These are phyloP conservation scores for Hyaloraphidium curvatum DNA, from an alignment of 192 early-diverging fungal genomes.

Conservation along the genomic window DNA sequence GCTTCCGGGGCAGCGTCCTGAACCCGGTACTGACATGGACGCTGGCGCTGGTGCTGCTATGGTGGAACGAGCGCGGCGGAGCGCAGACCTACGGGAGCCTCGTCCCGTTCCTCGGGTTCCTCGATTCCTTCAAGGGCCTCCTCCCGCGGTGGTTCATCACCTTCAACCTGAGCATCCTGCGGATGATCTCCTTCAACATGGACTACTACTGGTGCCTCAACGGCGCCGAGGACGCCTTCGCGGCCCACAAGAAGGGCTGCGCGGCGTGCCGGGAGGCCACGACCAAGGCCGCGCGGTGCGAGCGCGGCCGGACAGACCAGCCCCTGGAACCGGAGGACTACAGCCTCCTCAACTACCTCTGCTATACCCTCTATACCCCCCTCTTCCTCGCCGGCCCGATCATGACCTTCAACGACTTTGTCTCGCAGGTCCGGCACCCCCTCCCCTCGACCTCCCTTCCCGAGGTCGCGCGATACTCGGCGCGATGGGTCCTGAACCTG, in stretches of 20 bases:
- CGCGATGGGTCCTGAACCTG: conserved; percentile 38
- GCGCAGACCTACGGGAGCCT: conserved; percentile 50
- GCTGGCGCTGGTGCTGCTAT: conserved; percentile 60
- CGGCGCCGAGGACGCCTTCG: too few relatives aligned
- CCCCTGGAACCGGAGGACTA: conserved; percentile 32
- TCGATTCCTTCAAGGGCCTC: too few relatives aligned
- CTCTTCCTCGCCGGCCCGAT: conserved; percentile 90
- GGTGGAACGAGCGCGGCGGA: conserved; percentile 50
- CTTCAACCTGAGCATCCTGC: conserved; percentile 77
- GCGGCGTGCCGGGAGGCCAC: too few relatives aligned
- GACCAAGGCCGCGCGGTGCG: too few relatives aligned
- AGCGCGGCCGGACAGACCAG: neutral
- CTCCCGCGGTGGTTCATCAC: conserved; percentile 66
- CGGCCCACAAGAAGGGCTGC: too few relatives aligned
- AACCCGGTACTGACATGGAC: conserved; percentile 59
- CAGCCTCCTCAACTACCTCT: conserved; percentile 53
- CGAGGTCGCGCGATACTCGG: conserved; percentile 29
- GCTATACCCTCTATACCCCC: conserved; percentile 73
- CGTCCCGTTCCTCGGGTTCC: conserved; percentile 28
- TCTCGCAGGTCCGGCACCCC: conserved; percentile 38
- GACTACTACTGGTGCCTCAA: conserved; percentile 93
- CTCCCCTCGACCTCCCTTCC: neutral
- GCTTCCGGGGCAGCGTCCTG: conserved; percentile 22
- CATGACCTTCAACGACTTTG: conserved; percentile 83
- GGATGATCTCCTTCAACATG: conserved; percentile 82